These are phyloP conservation scores for Gymnopilus dilepis DNA, from an alignment of 768 basidiomycete genomes.

Conservation along the genomic window DNA sequence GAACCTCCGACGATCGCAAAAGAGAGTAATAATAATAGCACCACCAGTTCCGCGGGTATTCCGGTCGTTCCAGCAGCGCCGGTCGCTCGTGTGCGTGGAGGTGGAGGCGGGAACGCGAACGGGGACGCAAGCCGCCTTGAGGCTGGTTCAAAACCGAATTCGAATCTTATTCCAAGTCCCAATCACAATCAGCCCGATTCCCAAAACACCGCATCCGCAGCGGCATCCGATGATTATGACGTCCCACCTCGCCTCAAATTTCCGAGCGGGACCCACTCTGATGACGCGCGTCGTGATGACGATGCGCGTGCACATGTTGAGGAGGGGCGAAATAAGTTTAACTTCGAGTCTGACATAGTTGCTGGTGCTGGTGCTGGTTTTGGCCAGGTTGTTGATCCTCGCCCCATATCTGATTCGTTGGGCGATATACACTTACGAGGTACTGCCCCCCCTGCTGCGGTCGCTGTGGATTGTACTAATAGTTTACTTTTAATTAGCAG, in stretches of 20 bases:
- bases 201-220: background rate
- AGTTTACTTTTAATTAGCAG: no score
- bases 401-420: background rate
- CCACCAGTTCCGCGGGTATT: background rate
- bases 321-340: no score
- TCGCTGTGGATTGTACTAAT: no score
- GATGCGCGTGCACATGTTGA: no score
- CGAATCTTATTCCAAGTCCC: background rate
- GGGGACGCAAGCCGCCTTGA: background rate
- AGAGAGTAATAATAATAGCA: background rate
- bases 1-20: background rate
- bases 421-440: background rate
- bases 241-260: background rate
- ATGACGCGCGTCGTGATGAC: background rate
- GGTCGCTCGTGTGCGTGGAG: background rate
- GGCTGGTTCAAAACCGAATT: background rate
- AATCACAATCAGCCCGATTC: background rate
- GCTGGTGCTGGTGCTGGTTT: no score
- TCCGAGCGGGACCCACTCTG: background rate
- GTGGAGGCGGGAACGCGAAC: background rate
- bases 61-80: background rate
- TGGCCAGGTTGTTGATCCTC: background rate
- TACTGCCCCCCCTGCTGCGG: background rate
- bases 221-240: no score
- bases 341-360: no score